phyloP scores from a whole-genome alignment of 164 flowering plant genomes.

The Tetracentron sinense region DNA sequence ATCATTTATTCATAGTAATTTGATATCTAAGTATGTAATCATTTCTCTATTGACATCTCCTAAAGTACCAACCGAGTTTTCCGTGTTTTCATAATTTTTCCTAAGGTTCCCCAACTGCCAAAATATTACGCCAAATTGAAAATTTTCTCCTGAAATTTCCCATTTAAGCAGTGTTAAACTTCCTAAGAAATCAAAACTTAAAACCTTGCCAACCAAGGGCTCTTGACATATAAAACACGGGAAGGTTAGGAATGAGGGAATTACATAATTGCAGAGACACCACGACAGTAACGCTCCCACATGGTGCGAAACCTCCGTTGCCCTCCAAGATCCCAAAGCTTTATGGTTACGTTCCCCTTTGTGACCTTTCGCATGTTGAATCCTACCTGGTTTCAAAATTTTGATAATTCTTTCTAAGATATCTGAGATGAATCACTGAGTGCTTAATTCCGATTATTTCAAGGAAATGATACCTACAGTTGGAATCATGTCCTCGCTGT shows the following conservation, averaged over 20 bases:
- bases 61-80: too few species aligned
- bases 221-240: background rate
- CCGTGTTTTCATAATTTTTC: too few species aligned
- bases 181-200: too few species aligned
- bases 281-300: constrained; percentile 98
- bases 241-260: background rate
- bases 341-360: constrained; percentile 92
- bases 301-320: constrained; percentile 86
- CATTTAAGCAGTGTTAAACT: too few species aligned
- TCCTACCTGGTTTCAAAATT: constrained; percentile 51
- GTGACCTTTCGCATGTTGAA: constrained; percentile 92
- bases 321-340: constrained; percentile 97
- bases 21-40: too few species aligned
- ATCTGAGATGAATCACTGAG: background rate
- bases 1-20: too few species aligned
- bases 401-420: constrained; percentile 5
- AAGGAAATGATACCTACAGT: constrained; percentile 60
- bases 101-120: too few species aligned
- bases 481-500: constrained; percentile 94
- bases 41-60: too few species aligned
- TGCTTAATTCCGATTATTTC: background rate
- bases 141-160: too few species aligned
- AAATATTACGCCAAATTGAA: too few species aligned
- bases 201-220: too few species aligned
- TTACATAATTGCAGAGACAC: constrained; percentile 89